Percentiles rank a stretch among this genome's conserved stretches.
Conservation (phyloP, 1,284 basidiomycete species). For the Ustilago bromivora region DNA sequence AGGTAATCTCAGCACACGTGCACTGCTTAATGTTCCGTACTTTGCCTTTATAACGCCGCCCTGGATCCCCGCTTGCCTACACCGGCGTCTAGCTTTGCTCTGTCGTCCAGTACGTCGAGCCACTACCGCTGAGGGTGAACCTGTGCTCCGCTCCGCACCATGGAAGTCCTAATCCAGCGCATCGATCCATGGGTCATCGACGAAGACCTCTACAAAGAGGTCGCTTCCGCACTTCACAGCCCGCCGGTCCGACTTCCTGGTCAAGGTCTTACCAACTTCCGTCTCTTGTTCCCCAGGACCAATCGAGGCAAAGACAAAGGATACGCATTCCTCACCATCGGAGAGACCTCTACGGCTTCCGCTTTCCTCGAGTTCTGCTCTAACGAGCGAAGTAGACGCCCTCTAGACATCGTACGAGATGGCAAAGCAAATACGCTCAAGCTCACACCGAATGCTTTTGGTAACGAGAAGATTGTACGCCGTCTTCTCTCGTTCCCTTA, state of each 20-base stretch:
- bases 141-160: conserved; percentile 1
- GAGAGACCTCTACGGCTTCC: conserved; percentile 31
- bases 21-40: no score
- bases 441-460: conserved; percentile 25
- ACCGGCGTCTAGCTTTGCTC: not conserved
- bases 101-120: no score
- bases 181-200: conserved; percentile 39
- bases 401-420: conserved; percentile 18
- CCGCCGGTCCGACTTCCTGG: conserved; percentile 23
- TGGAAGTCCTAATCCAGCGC: conserved; percentile 29
- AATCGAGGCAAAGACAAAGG: conserved; percentile 15
- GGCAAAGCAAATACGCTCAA: conserved; percentile 17
- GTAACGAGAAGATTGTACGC: conserved; percentile 12
- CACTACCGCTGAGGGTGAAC: not conserved
- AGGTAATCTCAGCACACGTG: not conserved
- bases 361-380: conserved; percentile 24
- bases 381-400: conserved; percentile 3
- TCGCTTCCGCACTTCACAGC: conserved; percentile 30
- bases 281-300: conserved; percentile 15
- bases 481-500: conserved; percentile 20
- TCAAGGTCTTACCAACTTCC: conserved; percentile 27
- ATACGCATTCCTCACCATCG: conserved; percentile 29
- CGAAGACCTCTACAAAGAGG: conserved; percentile 32
- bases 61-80: not conserved
- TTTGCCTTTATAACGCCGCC: no score